phyloP scores from a whole-genome alignment of 352 stramenopile species.

The Phytopythium oedochilum region DNA sequence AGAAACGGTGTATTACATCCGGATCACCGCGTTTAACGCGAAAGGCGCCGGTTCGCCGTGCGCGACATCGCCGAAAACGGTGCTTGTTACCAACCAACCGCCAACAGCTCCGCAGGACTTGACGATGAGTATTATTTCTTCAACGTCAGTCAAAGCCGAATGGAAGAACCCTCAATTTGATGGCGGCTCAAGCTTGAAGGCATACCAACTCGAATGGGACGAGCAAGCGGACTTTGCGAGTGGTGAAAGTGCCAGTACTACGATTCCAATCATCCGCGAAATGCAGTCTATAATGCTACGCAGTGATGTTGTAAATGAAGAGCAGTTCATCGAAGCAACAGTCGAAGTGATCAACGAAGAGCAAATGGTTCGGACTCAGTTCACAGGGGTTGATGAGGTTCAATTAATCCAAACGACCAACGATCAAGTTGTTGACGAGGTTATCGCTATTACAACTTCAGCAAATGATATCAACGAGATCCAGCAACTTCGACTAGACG shows the following conservation, averaged over 20 bases:
- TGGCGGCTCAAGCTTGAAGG: conserved; percentile 82
- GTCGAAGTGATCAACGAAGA: conserved; percentile 95
- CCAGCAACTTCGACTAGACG: conserved; percentile 77
- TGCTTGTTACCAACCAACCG: conserved; percentile 54
- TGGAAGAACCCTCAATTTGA: conserved; percentile 91
- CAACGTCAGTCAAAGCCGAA: conserved; percentile 70
- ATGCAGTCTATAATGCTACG: conserved; percentile 85
- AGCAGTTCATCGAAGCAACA: conserved; percentile 91
- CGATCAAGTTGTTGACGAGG: conserved; percentile 75
- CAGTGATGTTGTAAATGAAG: conserved; percentile 86
- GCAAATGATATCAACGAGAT: conserved; percentile 92
- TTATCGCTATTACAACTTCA: conserved; percentile 90
- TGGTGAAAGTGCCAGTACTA: conserved; percentile 59
- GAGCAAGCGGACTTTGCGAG: conserved; percentile 74
- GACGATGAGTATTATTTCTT: conserved; percentile 37
- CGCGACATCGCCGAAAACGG: conserved; percentile 30
- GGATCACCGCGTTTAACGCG: conserved; percentile 75
- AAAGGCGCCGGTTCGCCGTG: conserved; percentile 53
- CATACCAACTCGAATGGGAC: conserved; percentile 77
- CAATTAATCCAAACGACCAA: conserved; percentile 83
- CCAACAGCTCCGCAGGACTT: conserved; percentile 61
- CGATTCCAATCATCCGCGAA: conserved; percentile 88
- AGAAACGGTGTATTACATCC: conserved; percentile 75
- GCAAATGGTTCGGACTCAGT: conserved; percentile 90
- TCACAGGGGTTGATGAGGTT: conserved; percentile 84